Evolutionary conservation across 2,329 filamentous ascomycete species (phyloP).

Genomic region (Alternaria consortialis): DNA sequence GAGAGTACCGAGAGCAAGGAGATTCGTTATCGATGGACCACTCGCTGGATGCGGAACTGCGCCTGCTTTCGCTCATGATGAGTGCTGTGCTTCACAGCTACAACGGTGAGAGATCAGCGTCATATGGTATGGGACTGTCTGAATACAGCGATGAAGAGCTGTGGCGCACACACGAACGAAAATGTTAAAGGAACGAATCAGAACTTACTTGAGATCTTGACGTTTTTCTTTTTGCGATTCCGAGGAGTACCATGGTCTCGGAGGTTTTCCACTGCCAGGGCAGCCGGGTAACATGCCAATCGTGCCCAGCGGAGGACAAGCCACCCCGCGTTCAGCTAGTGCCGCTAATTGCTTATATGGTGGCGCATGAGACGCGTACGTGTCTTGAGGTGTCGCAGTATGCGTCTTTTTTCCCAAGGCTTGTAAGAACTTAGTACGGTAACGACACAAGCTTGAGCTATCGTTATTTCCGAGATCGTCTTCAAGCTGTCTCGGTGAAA

Average conservation of each 20-base stretch:
- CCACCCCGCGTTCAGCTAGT: not conserved
- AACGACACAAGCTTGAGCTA: not conserved
- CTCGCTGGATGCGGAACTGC: not conserved
- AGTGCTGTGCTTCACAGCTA: not conserved
- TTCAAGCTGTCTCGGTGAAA: not conserved
- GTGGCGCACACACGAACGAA: not conserved
- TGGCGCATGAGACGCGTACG: conserved; percentile 2
- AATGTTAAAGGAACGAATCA: not conserved
- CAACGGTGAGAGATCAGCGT: not conserved
- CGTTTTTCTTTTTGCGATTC: not conserved
- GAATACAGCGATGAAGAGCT: not conserved
- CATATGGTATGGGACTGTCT: conserved; percentile 1
- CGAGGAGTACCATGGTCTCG: not conserved
- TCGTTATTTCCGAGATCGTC: not conserved
- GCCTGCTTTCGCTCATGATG: conserved; percentile 4
- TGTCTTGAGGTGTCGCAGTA: not conserved
- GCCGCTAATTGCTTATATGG: conserved; percentile 3
- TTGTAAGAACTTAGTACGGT: not conserved
- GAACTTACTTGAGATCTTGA: not conserved
- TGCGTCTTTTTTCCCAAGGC: not conserved
- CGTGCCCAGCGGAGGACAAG: not conserved
- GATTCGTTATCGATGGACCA: not conserved
- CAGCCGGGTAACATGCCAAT: conserved; percentile 1
- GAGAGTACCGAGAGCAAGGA: not conserved
- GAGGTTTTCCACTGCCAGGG: not conserved